Base-by-base conservation (phyloP, 2,329 filamentous ascomycete genomes). In the Ramularia endophylla region DNA sequence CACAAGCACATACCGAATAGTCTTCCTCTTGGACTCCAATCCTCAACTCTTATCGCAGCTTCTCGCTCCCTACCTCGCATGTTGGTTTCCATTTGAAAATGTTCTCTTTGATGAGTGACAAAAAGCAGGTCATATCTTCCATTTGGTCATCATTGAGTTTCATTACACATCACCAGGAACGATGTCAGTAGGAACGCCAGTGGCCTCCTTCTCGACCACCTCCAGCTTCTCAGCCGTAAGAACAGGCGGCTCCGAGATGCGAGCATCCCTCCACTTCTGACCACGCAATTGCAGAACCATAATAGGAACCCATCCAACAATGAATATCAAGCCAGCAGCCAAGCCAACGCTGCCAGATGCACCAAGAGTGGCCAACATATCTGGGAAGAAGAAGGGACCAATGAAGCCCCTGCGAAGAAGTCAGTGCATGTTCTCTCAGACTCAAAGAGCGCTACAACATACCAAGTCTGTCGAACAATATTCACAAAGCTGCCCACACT, bases 401-500 rank as follows among this genome's bases (percentile, higher is more conserved):
- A 74, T 68, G 51, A 75, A 76, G 0, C 71, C 72, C 22, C 22
- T 25, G 22, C 22, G 22, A 25, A 11, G 11, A 25, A 6, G 22
- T 25, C 68, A 68, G 75, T 1, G 67, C 69, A 44, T 75, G 71
- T 4, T 37, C n/a, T 11, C 36, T 27, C 5, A 58, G 57, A 59
- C 58, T 64, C 40, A 66, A 66, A 1, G 63, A 64, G 0, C 60
- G 63, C n/a, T 37, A 73, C 66, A 51, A 75, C 76, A 1, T 71
- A 72, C 69, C 69, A 76, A 1, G 68, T 70, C 43, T 75, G 71
- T 6, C 77, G 65, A 2, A 78, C 68, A 40, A 80, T 65, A 3
- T 70, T 78, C 47, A 80, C 68, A 47, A 79, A 80, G 0, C 78
- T 75, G 2, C 76, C 77, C 13, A 80, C 67, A 39, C 70, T 70